phyloP scores from a whole-genome alignment of 768 basidiomycete species.

The Amanita brunnescens region DNA sequence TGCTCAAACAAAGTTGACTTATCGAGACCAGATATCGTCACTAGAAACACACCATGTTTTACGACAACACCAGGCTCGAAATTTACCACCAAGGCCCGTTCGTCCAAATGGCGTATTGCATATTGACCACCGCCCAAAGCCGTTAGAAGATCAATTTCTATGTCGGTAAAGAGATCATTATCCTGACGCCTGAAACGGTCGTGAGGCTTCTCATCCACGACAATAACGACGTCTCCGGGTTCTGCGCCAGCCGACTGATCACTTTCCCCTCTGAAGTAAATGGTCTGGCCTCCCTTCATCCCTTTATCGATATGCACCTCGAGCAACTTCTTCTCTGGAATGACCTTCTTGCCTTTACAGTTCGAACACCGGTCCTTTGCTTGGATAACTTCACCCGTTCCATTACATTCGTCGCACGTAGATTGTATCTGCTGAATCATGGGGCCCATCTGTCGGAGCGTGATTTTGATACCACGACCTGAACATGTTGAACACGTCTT shows the following conservation, averaged over 20 bases:
- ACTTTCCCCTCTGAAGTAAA: slow-evolving; percentile 83
- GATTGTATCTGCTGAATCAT: slow-evolving; percentile 99
- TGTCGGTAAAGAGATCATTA: slow-evolving; percentile 76
- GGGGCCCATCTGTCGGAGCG: slow-evolving; percentile 94
- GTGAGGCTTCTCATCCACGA: slow-evolving; percentile 89
- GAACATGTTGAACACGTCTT: slow-evolving; percentile 66
- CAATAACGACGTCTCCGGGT: slow-evolving; percentile 92
- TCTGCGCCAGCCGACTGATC: slow-evolving; percentile 85
- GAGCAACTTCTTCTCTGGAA: slow-evolving; percentile 91
- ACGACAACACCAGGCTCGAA: slow-evolving; percentile 86
- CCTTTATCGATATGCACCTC: slow-evolving; percentile 99
- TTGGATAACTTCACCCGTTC: slow-evolving; percentile 93
- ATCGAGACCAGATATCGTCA: slow-evolving; percentile 3
- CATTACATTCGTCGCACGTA: slow-evolving; percentile 86
- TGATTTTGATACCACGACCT: slow-evolving; percentile 87
- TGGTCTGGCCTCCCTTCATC: slow-evolving; percentile 91
- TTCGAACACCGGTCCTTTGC: slow-evolving; percentile 82
- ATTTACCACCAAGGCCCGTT: slow-evolving; percentile 76
- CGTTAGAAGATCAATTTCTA: slow-evolving; percentile 90
- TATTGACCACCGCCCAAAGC: slow-evolving; percentile 91
- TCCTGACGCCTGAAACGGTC: slow-evolving; percentile 83
- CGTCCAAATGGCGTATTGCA: slow-evolving; percentile 87
- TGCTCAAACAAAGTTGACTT: slow-evolving; percentile 19
- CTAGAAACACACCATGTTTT: slow-evolving; percentile 70
- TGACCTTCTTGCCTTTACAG: slow-evolving; percentile 93